Conservation (phyloP, 305 asterid species). For the Solanum aculeatissimum region DNA sequence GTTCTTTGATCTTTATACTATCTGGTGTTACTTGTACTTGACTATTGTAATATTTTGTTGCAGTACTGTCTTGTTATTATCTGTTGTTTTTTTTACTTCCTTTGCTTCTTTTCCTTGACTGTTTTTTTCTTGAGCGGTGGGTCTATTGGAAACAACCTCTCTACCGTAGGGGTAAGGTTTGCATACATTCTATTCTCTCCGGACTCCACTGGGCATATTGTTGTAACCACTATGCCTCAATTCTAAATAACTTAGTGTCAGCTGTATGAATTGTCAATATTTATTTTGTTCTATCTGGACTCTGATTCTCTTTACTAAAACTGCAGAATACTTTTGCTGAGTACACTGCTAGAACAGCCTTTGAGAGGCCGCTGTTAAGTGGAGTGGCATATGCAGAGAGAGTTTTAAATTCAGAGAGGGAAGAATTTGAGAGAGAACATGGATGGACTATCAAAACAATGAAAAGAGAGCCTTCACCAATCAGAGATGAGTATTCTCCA, state of each 20-base stretch:
- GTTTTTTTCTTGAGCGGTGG: not conserved
- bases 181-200: not conserved
- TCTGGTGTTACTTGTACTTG: too few relatives aligned
- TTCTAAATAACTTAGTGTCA: not conserved
- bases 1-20: not conserved
- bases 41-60: too few relatives aligned
- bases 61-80: not conserved
- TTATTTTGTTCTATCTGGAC: not conserved
- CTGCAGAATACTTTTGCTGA: constrained; percentile 84
- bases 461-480: constrained; percentile 77
- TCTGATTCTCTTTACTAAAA: not conserved
- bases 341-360: constrained; percentile 87
- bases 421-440: constrained; percentile 60
- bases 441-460: constrained; percentile 88
- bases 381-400: constrained; percentile 96
- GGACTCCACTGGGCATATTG: not conserved
- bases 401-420: constrained; percentile 57
- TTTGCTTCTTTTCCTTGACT: not conserved
- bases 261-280: not conserved
- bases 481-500: constrained; percentile 82
- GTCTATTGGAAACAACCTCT: not conserved
- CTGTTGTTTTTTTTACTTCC: not conserved
- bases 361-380: constrained; percentile 89
- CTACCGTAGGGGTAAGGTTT: not conserved
- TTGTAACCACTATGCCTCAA: not conserved